Evolutionary conservation across 2,329 filamentous ascomycete species (phyloP), one percentile per base, ranked within the genome.

Genomic region (Clonostachys byssicola): DNA sequence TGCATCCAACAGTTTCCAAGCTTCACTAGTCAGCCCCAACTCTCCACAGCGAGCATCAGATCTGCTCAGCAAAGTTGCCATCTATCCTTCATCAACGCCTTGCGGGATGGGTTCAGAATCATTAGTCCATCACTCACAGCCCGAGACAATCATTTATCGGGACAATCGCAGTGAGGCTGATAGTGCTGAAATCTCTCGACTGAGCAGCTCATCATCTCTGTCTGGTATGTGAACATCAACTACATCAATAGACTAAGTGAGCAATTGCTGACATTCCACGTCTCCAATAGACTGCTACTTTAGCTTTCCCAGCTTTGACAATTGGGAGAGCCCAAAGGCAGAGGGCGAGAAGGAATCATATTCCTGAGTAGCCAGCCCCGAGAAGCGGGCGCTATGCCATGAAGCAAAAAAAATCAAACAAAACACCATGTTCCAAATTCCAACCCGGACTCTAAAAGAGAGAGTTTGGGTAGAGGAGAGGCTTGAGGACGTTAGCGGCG

Each of bases 231-330:
- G 18, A 17, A 42, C 40, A 12, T n/a, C 12, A 3, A 20, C 14
- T 43, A 36, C 12, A 17, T 36, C 17, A n/a, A 6, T 42, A 14
- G 2, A 5, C 34, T 3, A 33, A 30, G 14, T 14, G 17, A 38
- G 12, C 35, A 40, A 12, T 13, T 17, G 23, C 40, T 47, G 14
- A 47, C 45, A 43, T 13, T 9, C n/a, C 23, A 30, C 23, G 20
- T 39, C 16, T 34, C 14, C 17, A n/a, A 9, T 34, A 47, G 46
- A 34, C 18, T 46, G 80, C 51, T 89, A 89, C 65, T 83, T 86
- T 59, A 88, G 85, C 70, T 89, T 89, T 60, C 85, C 85, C 14
- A 85, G 79, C 62, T 88, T 88, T 63, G 85, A 89, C 57, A 77
- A 81, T 50, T 88, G 83, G 72, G 77, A 79, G 40, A 70, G 69